These are phyloP conservation scores for Mycena belliarum DNA, from an alignment of 768 basidiomycete genomes.

Conservation along the genomic window DNA sequence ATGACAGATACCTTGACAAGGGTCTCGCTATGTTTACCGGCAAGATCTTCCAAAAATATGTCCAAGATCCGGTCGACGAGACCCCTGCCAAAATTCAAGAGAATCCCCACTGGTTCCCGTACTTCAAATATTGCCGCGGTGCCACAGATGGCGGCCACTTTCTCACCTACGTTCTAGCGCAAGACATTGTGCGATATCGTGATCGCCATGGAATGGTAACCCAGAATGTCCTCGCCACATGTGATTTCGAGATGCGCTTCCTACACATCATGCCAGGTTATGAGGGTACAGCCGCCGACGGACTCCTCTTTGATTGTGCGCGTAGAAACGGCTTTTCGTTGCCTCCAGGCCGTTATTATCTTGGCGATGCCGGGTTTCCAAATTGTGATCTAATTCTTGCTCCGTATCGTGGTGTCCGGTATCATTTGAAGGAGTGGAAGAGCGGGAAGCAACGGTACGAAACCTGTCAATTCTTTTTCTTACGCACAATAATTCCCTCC, in stretches of 20 bases:
- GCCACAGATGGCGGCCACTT: slow-evolving; percentile 30
- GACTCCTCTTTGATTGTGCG: slow-evolving; percentile 28
- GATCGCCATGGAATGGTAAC: slow-evolving; percentile 28
- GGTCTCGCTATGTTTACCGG: too few species aligned
- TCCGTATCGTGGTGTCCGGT: slow-evolving; percentile 23
- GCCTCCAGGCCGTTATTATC: slow-evolving; percentile 22
- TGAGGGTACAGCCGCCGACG: slow-evolving; percentile 37
- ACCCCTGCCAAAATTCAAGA: slow-evolving; percentile 18
- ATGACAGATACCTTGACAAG: too few species aligned
- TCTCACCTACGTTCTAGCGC: slow-evolving; percentile 10
- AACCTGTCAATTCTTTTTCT: background rate
- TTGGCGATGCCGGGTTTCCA: slow-evolving; percentile 27
- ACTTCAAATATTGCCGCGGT: slow-evolving; percentile 25
- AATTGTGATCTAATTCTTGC: slow-evolving; percentile 25
- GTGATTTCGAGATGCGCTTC: slow-evolving; percentile 31
- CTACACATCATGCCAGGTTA: slow-evolving; percentile 34
- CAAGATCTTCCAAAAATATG: background rate
- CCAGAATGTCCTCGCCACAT: slow-evolving; percentile 35
- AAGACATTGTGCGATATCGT: slow-evolving; percentile 12
- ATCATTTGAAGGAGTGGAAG: slow-evolving; percentile 29
- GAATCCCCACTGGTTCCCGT: slow-evolving; percentile 29
- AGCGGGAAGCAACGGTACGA: background rate
- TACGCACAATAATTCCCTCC: background rate
- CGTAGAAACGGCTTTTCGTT: slow-evolving; percentile 18
- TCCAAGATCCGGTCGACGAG: background rate